These are phyloP conservation scores for Ramaria sp. DNA, from an alignment of 768 basidiomycete species.

Conservation along the genomic window DNA sequence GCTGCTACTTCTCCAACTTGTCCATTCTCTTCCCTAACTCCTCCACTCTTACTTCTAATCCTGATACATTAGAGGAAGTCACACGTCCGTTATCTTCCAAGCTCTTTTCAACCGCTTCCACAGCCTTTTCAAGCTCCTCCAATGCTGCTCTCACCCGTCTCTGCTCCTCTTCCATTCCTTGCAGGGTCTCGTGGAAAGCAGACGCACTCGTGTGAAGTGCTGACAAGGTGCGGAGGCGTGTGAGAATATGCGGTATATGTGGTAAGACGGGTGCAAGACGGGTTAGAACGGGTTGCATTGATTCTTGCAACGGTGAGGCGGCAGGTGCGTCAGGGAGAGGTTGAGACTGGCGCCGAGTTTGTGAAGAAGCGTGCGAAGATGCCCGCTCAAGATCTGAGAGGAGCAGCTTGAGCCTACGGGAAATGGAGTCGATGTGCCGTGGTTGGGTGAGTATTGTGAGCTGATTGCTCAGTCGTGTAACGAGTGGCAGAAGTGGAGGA, in stretches of 20 bases:
- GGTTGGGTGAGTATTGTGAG: slow-evolving; percentile 87
- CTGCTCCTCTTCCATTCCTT: slow-evolving; percentile 63
- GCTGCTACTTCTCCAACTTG: neutral
- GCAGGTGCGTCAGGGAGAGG: slow-evolving; percentile 7
- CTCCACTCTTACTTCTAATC: slow-evolving; percentile 52
- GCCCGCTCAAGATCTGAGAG: slow-evolving; percentile 87
- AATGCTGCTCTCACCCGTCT: slow-evolving; percentile 49
- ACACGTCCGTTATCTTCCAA: slow-evolving; percentile 60
- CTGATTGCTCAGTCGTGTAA: slow-evolving; percentile 76
- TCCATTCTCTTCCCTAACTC: slow-evolving; percentile 34
- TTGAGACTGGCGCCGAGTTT: slow-evolving; percentile 13
- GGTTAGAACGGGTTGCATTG: slow-evolving; percentile 55
- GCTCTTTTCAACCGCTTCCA: slow-evolving; percentile 64
- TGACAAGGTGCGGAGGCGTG: slow-evolving; percentile 77
- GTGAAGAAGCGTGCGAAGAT: slow-evolving; percentile 27
- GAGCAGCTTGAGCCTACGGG: slow-evolving; percentile 84
- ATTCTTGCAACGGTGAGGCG: slow-evolving; percentile 36
- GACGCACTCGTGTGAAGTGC: slow-evolving; percentile 73
- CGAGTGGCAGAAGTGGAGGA: slow-evolving; percentile 69
- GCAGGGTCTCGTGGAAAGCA: slow-evolving; percentile 59
- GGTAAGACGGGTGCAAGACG: slow-evolving; percentile 64
- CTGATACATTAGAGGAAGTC: slow-evolving; percentile 62
- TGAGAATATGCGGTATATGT: slow-evolving; percentile 82
- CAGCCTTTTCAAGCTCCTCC: slow-evolving; percentile 55
- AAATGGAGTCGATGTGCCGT: slow-evolving; percentile 90